phyloP scores from a whole-genome alignment of 345 rosid species.

The Atalantia buxifolia region DNA sequence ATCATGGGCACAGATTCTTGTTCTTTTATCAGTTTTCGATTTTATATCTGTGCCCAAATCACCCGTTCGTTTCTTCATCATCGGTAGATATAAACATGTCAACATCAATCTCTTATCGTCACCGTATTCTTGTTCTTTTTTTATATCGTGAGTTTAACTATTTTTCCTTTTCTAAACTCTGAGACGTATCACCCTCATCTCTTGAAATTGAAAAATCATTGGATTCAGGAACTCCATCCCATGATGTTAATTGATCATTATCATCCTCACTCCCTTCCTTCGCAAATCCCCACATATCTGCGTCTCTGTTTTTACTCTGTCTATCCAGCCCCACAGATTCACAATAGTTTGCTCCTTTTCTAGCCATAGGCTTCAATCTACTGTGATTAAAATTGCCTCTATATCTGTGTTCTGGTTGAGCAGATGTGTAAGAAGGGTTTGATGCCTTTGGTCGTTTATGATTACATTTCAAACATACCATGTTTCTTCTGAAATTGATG shows the following conservation, averaged over 20 bases:
- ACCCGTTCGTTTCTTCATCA: constrained; percentile 68
- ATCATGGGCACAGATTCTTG: background rate
- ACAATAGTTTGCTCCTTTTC: background rate
- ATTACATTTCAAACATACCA: constrained; percentile 82
- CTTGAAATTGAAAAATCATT: constrained; percentile 58
- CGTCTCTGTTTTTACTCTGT: constrained; percentile 14
- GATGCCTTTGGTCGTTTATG: constrained; percentile 61
- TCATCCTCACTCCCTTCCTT: constrained; percentile 29
- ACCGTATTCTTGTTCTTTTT: constrained; percentile 15
- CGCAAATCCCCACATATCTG: constrained; percentile 50
- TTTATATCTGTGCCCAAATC: constrained; percentile 43
- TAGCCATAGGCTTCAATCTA: background rate
- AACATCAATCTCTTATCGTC: constrained; percentile 20
- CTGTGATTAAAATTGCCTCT: background rate
- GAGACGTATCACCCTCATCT: constrained; percentile 53
- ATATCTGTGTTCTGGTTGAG: constrained; percentile 10
- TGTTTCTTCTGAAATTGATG: constrained; percentile 75
- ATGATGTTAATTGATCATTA: constrained; percentile 9
- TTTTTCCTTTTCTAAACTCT: constrained; percentile 35
- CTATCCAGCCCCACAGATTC: background rate
- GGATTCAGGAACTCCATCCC: constrained; percentile 23
- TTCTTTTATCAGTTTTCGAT: background rate
- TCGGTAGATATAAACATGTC: constrained; percentile 33
- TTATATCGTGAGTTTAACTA: constrained; percentile 51
- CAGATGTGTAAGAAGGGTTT: constrained; percentile 21